phyloP scores from a whole-genome alignment of 495 filamentous ascomycete species.

The Penicillium coffeae region DNA sequence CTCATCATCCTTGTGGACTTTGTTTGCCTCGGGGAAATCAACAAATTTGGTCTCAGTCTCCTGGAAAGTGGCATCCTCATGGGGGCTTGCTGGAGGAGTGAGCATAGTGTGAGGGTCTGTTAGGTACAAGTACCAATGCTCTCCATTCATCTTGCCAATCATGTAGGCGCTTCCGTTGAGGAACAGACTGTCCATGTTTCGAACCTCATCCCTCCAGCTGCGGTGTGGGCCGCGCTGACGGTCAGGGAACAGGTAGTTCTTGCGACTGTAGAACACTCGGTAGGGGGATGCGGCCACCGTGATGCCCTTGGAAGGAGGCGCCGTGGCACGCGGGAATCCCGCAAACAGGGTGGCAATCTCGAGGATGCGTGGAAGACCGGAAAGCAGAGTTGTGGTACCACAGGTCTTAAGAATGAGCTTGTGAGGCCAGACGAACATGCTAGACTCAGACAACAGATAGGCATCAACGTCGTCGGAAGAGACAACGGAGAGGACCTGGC shows the following conservation, averaged over 20 bases:
- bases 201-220: slow-evolving; percentile 96
- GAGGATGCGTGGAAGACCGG: slow-evolving; percentile 81
- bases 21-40: slow-evolving; percentile 37
- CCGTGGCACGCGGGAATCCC: slow-evolving; percentile 70
- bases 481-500: slow-evolving; percentile 93
- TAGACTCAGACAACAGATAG: slow-evolving; percentile 96
- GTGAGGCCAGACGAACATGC: slow-evolving; percentile 99
- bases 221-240: slow-evolving; percentile 91
- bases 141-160: slow-evolving; percentile 99
- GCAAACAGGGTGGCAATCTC: slow-evolving; percentile 84
- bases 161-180: slow-evolving; percentile 94
- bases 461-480: slow-evolving; percentile 95
- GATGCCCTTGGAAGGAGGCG: slow-evolving; percentile 50
- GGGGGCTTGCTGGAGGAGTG: slow-evolving; percentile 81
- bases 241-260: slow-evolving; percentile 96
- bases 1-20: slow-evolving; percentile 40
- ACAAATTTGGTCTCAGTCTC: slow-evolving; percentile 70
- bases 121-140: slow-evolving; percentile 98
- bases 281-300: slow-evolving; percentile 78
- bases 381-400: slow-evolving; percentile 91
- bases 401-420: slow-evolving; percentile 99
- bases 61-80: slow-evolving; percentile 38
- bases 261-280: slow-evolving; percentile 96
- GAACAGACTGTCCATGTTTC: slow-evolving; percentile 84
- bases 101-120: slow-evolving; percentile 78